phyloP scores from a whole-genome alignment of 2,329 filamentous ascomycete genomes.

The Penicillium sp. region DNA sequence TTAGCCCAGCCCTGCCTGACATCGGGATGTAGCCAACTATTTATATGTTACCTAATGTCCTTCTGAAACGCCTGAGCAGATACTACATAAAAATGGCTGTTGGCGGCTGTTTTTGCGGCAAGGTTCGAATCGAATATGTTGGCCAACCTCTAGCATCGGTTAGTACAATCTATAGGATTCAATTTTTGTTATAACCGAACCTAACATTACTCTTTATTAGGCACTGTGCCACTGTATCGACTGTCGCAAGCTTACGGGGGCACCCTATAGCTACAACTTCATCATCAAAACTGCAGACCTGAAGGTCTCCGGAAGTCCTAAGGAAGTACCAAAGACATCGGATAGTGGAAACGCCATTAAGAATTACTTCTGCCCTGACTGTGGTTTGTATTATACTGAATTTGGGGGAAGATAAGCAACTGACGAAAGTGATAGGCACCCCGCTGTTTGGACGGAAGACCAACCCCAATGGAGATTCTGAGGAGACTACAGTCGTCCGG shows the following conservation, averaged over 20 bases:
- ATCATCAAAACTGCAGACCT: slow-evolving; percentile 32
- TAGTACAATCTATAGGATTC: slow-evolving; percentile 13
- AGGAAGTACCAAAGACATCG: slow-evolving; percentile 36
- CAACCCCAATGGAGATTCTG: slow-evolving; percentile 20
- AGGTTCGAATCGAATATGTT: slow-evolving; percentile 36
- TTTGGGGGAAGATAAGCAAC: neutral
- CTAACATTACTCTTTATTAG: slow-evolving; percentile 19
- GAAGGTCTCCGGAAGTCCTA: slow-evolving; percentile 34
- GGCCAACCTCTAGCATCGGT: slow-evolving; percentile 33
- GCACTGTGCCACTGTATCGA: slow-evolving; percentile 42
- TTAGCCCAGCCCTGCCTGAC: too few species aligned
- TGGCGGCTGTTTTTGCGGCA: slow-evolving; percentile 40
- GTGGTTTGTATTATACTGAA: slow-evolving; percentile 29
- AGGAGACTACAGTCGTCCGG: slow-evolving; percentile 32
- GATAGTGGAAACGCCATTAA: slow-evolving; percentile 39
- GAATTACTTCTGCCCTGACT: slow-evolving; percentile 41
- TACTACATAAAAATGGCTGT: slow-evolving; percentile 26
- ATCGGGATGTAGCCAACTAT: neutral
- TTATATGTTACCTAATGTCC: neutral
- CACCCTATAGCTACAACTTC: slow-evolving; percentile 33
- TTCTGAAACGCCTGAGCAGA: neutral
- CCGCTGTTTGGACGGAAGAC: slow-evolving; percentile 30
- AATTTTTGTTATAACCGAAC: neutral
- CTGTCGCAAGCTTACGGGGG: slow-evolving; percentile 41
- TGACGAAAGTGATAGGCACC: slow-evolving; percentile 24